A percentile compares a stretch with the other conserved stretches of the same genome.
phyloP scores from a whole-genome alignment of 2,329 filamentous ascomycete species.

The Rosellinia necatrix region DNA sequence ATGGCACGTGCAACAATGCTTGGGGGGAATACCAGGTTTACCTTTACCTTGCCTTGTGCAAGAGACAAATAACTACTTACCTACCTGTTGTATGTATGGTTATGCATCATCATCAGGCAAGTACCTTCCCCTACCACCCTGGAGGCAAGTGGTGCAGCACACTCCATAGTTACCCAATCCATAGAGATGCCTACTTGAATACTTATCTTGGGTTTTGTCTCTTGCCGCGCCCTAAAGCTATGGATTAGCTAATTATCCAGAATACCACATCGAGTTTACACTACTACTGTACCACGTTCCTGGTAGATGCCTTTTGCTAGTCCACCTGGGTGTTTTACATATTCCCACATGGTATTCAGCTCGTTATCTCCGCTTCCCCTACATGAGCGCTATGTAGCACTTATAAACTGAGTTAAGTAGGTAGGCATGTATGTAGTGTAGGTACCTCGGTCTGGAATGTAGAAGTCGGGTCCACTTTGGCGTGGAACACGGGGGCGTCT shows the following conservation, averaged over 20 bases:
- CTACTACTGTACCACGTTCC: background rate
- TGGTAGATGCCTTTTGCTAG: background rate
- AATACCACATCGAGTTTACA: background rate
- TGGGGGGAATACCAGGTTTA: too few species aligned
- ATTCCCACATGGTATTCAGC: conserved; percentile 11
- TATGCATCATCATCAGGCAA: background rate
- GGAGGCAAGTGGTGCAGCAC: too few species aligned
- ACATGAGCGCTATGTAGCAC: too few species aligned
- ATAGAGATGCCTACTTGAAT: too few species aligned
- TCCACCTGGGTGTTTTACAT: background rate
- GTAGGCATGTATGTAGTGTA: too few species aligned
- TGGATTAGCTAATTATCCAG: conserved; percentile 6
- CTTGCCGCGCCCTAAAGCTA: background rate
- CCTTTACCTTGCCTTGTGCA: too few species aligned
- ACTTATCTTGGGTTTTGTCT: too few species aligned
- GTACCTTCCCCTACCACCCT: too few species aligned
- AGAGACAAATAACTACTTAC: too few species aligned
- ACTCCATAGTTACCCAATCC: background rate
- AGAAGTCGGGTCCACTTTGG: background rate
- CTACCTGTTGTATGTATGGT: background rate
- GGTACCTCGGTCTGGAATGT: background rate
- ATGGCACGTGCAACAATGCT: too few species aligned
- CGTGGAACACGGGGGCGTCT: conserved; percentile 1
- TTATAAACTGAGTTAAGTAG: too few species aligned
- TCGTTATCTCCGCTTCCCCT: conserved; percentile 8